Percentiles rank a stretch among this genome's conserved stretches.
These are phyloP conservation scores for Ogataea paraovalis DNA, from an alignment of 805 yeast genomes.

Conservation along the genomic window DNA sequence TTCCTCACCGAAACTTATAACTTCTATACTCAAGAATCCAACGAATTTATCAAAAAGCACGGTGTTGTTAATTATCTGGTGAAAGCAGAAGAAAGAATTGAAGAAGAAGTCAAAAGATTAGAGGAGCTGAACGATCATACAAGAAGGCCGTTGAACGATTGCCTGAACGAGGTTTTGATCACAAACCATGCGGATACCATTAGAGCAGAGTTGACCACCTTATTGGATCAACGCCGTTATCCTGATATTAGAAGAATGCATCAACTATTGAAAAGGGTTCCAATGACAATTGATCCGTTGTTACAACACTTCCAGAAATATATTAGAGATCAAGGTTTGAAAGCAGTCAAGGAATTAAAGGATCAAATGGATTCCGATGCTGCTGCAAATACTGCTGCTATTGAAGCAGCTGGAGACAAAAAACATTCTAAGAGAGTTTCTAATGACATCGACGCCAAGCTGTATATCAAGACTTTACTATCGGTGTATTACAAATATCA, in stretches of 20 bases:
- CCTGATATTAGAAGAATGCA: slow-evolving; percentile 79
- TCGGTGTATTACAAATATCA: slow-evolving; percentile 65
- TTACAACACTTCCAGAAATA: slow-evolving; percentile 69
- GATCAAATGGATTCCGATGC: slow-evolving; percentile 20
- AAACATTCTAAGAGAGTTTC: slow-evolving; percentile 32
- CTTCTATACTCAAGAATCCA: slow-evolving; percentile 68
- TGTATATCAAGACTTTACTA: slow-evolving; percentile 74
- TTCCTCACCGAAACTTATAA: slow-evolving; percentile 66
- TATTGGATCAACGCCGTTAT: slow-evolving; percentile 68
- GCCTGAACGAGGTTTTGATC: slow-evolving; percentile 72
- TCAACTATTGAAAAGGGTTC: slow-evolving; percentile 70
- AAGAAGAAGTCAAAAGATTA: slow-evolving; percentile 78
- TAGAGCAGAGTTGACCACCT: slow-evolving; percentile 69
- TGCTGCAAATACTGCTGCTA: slow-evolving; percentile 22
- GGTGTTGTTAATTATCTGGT: slow-evolving; percentile 88
- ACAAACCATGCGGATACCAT: slow-evolving; percentile 71
- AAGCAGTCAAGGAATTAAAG: slow-evolving; percentile 55
- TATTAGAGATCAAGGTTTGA: slow-evolving; percentile 61
- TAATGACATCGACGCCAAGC: slow-evolving; percentile 58
- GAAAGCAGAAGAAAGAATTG: slow-evolving; percentile 76
- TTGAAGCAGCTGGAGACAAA: slow-evolving; percentile 18
- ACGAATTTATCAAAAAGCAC: slow-evolving; percentile 60
- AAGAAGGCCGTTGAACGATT: slow-evolving; percentile 68
- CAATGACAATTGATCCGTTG: slow-evolving; percentile 72
- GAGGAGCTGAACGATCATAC: slow-evolving; percentile 82